A percentile compares a stretch with the other conserved stretches of the same genome.
Evolutionary conservation across 192 early-diverging fungal species (phyloP).

Genomic region (Coemansia sp.): DNA sequence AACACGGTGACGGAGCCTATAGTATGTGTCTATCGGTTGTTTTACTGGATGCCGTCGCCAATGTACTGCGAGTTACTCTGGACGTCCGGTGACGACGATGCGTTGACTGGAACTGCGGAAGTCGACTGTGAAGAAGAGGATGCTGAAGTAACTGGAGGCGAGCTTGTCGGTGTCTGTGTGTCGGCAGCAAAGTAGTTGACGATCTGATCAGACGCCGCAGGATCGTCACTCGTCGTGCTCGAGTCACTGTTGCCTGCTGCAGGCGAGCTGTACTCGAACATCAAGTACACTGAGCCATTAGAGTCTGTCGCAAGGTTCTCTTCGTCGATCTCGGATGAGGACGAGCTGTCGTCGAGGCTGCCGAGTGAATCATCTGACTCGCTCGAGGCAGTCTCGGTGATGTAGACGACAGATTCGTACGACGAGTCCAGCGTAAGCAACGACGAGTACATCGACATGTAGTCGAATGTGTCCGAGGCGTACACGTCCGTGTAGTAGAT

Average conservation of each 20-base stretch:
- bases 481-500: slow-evolving; percentile 3
- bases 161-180: neutral
- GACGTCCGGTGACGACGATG: neutral
- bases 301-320: neutral
- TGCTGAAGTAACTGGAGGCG: neutral
- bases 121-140: neutral
- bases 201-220: neutral
- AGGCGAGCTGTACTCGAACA: slow-evolving; percentile 5
- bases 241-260: neutral
- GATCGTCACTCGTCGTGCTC: neutral
- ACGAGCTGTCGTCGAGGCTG: neutral
- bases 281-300: neutral
- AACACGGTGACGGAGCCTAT: too few relatives aligned
- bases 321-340: neutral
- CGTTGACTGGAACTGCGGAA: neutral
- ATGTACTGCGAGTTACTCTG: neutral
- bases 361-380: neutral
- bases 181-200: neutral
- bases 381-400: neutral
- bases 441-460: neutral
- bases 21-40: neutral
- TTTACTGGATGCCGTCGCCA: neutral
- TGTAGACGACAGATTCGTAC: neutral
- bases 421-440: slow-evolving; percentile 4
- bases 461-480: neutral